A percentile compares a stretch with the other conserved stretches of the same genome.
phyloP scores from a whole-genome alignment of 805 yeast genomes.

The Starmerella gropengiesseri region DNA sequence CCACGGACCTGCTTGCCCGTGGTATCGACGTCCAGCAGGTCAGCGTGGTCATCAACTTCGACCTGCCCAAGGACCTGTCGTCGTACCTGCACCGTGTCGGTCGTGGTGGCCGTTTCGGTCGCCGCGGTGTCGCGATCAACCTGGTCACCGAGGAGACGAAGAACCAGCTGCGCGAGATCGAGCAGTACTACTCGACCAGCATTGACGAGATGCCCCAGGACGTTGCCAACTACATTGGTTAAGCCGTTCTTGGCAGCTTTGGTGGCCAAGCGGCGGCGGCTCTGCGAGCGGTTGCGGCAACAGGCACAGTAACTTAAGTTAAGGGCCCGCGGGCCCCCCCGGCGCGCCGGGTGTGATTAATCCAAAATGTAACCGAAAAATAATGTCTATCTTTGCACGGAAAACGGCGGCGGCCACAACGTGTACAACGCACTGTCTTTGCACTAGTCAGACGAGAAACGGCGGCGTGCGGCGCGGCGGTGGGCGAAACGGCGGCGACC shows the following conservation, averaged over 20 bases:
- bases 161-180: constrained; percentile 69
- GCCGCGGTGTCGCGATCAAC: constrained; percentile 96
- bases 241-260: constrained; percentile 7
- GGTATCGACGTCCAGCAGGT: constrained; percentile 98
- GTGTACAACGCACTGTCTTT: no score
- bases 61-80: constrained; percentile 79
- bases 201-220: constrained; percentile 84
- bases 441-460: no score
- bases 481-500: no score
- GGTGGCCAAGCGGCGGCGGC: no score
- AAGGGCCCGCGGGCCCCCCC: no score
- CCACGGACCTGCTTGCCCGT: constrained; percentile 94
- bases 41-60: constrained; percentile 87
- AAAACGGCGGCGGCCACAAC: no score
- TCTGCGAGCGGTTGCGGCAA: no score
- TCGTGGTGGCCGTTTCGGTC: constrained; percentile 96
- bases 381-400: no score
- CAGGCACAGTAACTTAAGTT: constrained; percentile 3
- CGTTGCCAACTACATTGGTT: constrained; percentile 29
- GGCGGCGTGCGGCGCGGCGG: no score
- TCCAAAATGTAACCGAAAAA: no score
- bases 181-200: constrained; percentile 78
- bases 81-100: constrained; percentile 97
- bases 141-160: constrained; percentile 75
- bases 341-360: no score